phyloP scores from a whole-genome alignment of 2,329 filamentous ascomycete genomes.

The Colletotrichum tofieldiae region DNA sequence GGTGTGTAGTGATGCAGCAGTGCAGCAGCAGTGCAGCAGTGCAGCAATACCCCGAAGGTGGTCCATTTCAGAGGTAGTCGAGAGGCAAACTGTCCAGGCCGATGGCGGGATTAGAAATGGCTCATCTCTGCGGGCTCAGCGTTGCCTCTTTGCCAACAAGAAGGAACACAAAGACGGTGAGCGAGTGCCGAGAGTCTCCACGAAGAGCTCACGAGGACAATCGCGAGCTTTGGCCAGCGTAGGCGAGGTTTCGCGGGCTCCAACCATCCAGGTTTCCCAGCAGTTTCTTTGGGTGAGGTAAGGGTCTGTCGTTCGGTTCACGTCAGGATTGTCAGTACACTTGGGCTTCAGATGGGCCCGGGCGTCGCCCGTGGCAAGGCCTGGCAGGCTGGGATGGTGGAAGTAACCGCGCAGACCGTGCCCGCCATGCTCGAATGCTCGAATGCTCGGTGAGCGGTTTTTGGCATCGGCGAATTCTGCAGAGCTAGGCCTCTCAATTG shows the following conservation, averaged over 20 bases:
- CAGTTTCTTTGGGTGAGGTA: conserved; percentile 4
- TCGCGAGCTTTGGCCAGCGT: conserved; percentile 26
- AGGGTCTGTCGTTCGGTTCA: conserved; percentile 7
- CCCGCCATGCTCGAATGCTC: conserved; percentile 25
- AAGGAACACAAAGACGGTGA: conserved; percentile 39
- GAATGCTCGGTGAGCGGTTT: conserved; percentile 35
- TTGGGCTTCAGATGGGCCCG: conserved; percentile 33
- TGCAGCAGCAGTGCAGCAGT: conserved; percentile 26
- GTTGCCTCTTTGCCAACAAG: conserved; percentile 21
- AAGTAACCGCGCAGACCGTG: conserved; percentile 37
- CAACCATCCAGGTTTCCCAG: conserved; percentile 29
- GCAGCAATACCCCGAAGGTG: conserved; percentile 18
- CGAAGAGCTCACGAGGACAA: conserved; percentile 41
- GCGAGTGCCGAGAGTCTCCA: conserved; percentile 40
- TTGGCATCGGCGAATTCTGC: conserved; percentile 32
- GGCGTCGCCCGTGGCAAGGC: conserved; percentile 36
- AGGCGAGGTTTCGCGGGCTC: conserved; percentile 22
- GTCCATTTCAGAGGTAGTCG: conserved; percentile 5
- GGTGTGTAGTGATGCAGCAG: conserved; percentile 28
- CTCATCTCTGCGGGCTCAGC: conserved; percentile 35
- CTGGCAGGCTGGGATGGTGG: conserved; percentile 33
- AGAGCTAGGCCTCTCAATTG: conserved; percentile 21
- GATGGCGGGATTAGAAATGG: conserved; percentile 28
- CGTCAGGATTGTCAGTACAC: conserved; percentile 9
- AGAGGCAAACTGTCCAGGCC: conserved; percentile 32